A percentile compares a stretch with the other conserved stretches of the same genome.
Conservation (phyloP, 192 early-diverging fungal genomes). For the Phlyctochytrium planicorne region DNA sequence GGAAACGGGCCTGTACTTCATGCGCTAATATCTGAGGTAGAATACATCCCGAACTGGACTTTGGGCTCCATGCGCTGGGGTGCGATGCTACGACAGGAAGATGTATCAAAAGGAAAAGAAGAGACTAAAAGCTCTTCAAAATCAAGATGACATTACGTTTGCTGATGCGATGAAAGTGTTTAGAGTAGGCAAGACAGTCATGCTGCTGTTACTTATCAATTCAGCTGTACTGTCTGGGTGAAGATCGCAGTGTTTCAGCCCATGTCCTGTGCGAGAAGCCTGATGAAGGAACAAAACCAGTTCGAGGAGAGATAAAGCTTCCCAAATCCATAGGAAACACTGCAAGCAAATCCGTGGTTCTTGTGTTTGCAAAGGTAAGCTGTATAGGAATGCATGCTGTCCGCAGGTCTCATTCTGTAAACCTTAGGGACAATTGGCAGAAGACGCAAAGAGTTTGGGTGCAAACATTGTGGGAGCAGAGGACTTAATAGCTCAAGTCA, state of each 20-base stretch:
- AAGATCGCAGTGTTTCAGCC: conserved; percentile 27
- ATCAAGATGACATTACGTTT: conserved; percentile 40
- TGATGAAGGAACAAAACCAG: conserved; percentile 76
- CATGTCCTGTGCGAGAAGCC: conserved; percentile 42
- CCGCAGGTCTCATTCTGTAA: too few relatives aligned
- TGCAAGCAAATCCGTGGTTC: conserved; percentile 46
- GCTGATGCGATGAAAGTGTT: conserved; percentile 31
- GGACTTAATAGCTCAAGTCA: conserved; percentile 73
- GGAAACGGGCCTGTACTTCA: too few relatives aligned
- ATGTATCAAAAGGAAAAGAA: conserved; percentile 46
- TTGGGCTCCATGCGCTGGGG: conserved; percentile 4
- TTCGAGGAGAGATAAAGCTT: conserved; percentile 76
- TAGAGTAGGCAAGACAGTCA: conserved; percentile 16
- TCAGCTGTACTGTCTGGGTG: conserved; percentile 36
- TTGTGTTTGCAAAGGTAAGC: conserved; percentile 92
- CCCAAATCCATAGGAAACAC: conserved; percentile 57
- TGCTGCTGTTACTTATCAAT: too few relatives aligned
- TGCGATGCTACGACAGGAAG: conserved; percentile 44
- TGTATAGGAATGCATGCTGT: too few relatives aligned
- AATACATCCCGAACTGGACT: too few relatives aligned
- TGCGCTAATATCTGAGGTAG: too few relatives aligned
- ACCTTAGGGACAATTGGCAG: conserved; percentile 78
- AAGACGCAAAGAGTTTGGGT: conserved; percentile 76
- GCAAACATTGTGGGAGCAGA: conserved; percentile 83
- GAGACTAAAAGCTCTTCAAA: conserved; percentile 32